These are phyloP conservation scores for Globisporangium sylvaticum DNA, from an alignment of 352 stramenopile genomes.

Conservation along the genomic window DNA sequence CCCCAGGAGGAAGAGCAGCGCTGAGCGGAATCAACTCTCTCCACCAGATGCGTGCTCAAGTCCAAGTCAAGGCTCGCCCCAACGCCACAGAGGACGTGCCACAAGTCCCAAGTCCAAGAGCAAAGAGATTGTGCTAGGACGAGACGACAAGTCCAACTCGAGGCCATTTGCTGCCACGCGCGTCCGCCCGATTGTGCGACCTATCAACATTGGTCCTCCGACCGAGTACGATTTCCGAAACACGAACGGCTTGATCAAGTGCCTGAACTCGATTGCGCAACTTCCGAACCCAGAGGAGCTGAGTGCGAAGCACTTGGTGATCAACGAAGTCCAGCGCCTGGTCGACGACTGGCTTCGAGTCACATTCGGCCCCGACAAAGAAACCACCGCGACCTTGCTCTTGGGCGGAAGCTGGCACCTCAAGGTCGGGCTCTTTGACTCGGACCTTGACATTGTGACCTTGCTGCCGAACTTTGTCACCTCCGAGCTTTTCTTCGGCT, in stretches of 20 bases:
- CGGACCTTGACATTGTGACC: conserved; percentile 76
- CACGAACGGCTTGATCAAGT: conserved; percentile 81
- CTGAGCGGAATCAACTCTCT: not conserved
- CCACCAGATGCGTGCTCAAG: not conserved
- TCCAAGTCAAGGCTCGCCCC: not conserved
- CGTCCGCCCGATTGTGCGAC: conserved; percentile 50
- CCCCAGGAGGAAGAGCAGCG: not conserved
- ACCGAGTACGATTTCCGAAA: conserved; percentile 78
- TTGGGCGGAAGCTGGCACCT: conserved; percentile 80
- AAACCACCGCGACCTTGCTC: conserved; percentile 55
- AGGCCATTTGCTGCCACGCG: conserved; percentile 20
- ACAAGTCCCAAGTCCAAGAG: conserved; percentile 1
- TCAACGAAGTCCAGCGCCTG: conserved; percentile 69
- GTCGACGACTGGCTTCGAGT: conserved; percentile 64
- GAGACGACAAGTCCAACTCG: not conserved
- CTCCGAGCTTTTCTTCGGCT: conserved; percentile 61
- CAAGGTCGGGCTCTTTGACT: conserved; percentile 71
- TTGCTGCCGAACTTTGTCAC: conserved; percentile 65
- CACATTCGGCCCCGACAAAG: conserved; percentile 35
- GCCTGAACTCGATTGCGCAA: conserved; percentile 59
- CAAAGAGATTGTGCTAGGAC: conserved; percentile 3
- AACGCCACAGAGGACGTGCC: conserved; percentile 8
- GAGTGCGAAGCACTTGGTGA: conserved; percentile 67
- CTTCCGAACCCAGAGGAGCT: conserved; percentile 56
- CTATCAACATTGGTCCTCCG: conserved; percentile 48